phyloP scores from a whole-genome alignment of 2,329 filamentous ascomycete species.

The Fusarium siculi region DNA sequence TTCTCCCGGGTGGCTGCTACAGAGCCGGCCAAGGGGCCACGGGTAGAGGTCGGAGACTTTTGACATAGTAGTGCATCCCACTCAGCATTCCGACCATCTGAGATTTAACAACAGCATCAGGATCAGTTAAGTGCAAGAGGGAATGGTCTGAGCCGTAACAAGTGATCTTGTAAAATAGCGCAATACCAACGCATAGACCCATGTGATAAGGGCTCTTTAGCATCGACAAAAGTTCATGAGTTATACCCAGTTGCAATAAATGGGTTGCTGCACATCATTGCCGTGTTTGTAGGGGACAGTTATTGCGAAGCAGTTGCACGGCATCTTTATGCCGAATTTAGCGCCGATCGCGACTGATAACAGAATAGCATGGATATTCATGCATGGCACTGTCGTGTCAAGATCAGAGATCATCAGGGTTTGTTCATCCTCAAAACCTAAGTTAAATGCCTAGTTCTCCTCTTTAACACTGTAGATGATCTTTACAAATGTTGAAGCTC shows the following conservation, averaged over 20 bases:
- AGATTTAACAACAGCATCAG: not conserved
- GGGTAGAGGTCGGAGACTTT: too few species aligned
- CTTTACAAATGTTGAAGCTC: rapidly evolving
- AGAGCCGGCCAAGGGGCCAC: too few species aligned
- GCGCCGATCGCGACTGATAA: not conserved
- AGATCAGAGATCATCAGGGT: not conserved
- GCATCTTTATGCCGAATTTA: slow-evolving; percentile 9
- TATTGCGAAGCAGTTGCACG: not conserved
- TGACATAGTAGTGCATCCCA: too few species aligned
- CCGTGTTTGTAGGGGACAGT: not conserved
- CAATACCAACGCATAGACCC: not conserved
- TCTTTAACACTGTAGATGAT: rapidly evolving
- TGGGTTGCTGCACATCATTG: not conserved
- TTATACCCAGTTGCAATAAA: not conserved
- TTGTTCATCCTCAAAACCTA: not conserved
- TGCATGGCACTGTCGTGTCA: not conserved
- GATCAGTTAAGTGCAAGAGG: not conserved
- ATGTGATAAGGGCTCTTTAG: not conserved
- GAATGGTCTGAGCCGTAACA: not conserved
- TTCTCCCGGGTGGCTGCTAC: too few species aligned
- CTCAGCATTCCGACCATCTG: not conserved
- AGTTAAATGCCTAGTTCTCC: not conserved
- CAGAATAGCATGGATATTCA: not conserved
- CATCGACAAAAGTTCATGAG: slow-evolving; percentile 1
- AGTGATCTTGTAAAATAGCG: not conserved